Evolutionary conservation across 2,329 filamentous ascomycete genomes (phyloP).

Genomic region (Teratosphaeriaceae sp.): DNA sequence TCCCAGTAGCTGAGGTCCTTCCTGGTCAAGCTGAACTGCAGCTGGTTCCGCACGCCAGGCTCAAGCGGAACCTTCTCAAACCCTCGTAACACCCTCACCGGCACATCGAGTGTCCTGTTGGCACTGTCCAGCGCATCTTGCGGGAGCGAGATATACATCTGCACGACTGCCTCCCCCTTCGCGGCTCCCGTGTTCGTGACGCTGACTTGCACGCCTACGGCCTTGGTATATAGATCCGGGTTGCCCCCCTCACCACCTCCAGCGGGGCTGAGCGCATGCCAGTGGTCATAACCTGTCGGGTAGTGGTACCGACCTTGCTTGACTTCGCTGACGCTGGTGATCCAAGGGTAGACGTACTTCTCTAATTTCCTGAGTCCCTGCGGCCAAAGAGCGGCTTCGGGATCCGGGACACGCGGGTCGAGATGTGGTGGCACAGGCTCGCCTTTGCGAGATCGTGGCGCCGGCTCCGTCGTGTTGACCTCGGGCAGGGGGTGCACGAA

Average conservation of each 20-base stretch:
- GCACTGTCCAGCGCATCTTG: background rate
- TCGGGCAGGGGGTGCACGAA: conserved; percentile 30
- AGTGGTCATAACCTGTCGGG: conserved; percentile 49
- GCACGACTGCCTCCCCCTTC: conserved; percentile 48
- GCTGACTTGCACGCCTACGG: conserved; percentile 45
- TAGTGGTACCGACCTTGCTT: conserved; percentile 39
- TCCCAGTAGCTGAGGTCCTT: conserved; percentile 31
- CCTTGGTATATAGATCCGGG: conserved; percentile 55
- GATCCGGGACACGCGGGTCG: conserved; percentile 47
- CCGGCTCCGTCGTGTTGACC: conserved; percentile 26
- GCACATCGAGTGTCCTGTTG: conserved; percentile 39
- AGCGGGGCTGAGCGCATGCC: conserved; percentile 51
- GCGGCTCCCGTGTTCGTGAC: conserved; percentile 58
- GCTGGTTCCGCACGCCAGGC: conserved; percentile 10
- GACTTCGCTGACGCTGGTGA: conserved; percentile 45
- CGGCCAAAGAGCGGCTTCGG: conserved; percentile 56
- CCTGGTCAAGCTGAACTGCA: conserved; percentile 24
- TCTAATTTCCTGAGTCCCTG: conserved; percentile 52
- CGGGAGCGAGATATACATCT: conserved; percentile 49
- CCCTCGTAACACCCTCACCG: conserved; percentile 38
- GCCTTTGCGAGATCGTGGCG: conserved; percentile 29
- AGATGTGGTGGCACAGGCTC: conserved; percentile 46
- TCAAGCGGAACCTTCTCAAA: conserved; percentile 37
- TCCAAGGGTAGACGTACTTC: conserved; percentile 70
- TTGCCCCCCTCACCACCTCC: conserved; percentile 65